Evolutionary conservation across 148 eudicot genomes (phyloP).

Genomic region (Diospyros lotus): DNA sequence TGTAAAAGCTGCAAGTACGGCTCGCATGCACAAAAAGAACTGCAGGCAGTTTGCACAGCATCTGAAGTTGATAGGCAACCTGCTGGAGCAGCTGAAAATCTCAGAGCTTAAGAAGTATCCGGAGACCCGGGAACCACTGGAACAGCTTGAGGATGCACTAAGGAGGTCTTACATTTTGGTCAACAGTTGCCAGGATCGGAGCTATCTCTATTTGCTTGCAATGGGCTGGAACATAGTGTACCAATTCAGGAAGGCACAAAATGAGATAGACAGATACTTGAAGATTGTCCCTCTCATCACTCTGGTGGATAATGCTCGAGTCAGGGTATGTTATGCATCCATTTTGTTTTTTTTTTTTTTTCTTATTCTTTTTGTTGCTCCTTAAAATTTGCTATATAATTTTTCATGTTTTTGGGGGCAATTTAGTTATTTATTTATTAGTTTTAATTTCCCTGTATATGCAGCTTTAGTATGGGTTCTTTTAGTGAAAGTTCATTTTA

Average conservation of each 20-base stretch:
- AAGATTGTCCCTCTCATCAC: conserved; percentile 91
- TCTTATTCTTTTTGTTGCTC: not conserved
- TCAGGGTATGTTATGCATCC: conserved; percentile 50
- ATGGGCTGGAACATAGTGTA: conserved; percentile 99
- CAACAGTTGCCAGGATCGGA: conserved; percentile 84
- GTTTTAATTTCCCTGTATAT: not conserved
- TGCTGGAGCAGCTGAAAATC: conserved; percentile 73
- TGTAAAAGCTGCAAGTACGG: conserved; percentile 75
- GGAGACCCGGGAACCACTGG: conserved; percentile 92
- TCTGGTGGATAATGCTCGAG: conserved; percentile 93
- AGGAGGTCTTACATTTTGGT: conserved; percentile 88
- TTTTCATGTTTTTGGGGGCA: not conserved
- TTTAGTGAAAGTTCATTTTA: not conserved
- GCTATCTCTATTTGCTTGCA: conserved; percentile 85
- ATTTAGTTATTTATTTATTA: not conserved
- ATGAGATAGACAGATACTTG: conserved; percentile 91
- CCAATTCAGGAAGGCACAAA: conserved; percentile 89
- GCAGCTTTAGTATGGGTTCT: not conserved
- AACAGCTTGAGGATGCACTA: conserved; percentile 90
- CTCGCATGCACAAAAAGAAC: conserved; percentile 93
- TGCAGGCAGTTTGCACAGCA: conserved; percentile 88
- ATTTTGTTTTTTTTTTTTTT: not conserved
- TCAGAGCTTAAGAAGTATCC: conserved; percentile 82
- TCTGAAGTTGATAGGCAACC: conserved; percentile 79
- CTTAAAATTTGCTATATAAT: not conserved